These are phyloP conservation scores for Pichia sp. DNA, from an alignment of 1,139 yeast genomes.

Conservation along the genomic window DNA sequence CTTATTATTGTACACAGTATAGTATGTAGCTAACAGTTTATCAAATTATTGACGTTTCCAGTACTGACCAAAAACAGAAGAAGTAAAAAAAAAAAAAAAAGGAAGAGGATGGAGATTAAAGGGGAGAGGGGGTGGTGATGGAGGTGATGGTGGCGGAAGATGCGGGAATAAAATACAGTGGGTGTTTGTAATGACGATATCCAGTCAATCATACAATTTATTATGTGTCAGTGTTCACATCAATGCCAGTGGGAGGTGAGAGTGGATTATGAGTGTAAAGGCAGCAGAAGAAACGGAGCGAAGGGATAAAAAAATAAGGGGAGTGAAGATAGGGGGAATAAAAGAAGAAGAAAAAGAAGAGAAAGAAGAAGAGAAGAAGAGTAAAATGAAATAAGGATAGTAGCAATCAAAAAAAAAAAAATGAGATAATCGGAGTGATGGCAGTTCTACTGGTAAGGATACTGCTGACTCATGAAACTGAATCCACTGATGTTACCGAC, in stretches of 20 bases:
- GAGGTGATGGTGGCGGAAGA: too few relatives aligned
- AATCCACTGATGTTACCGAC: conserved; percentile 6
- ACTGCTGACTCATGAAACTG: conserved; percentile 9
- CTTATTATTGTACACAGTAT: too few relatives aligned
- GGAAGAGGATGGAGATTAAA: too few relatives aligned
- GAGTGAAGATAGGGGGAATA: not conserved
- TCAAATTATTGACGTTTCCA: not conserved
- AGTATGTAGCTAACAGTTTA: not conserved
- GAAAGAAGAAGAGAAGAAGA: not conserved
- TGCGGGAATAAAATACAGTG: not conserved
- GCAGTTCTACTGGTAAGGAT: conserved; percentile 6
- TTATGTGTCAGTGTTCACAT: not conserved
- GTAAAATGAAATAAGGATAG: not conserved
- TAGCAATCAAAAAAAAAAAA: not conserved
- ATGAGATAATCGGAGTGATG: not conserved
- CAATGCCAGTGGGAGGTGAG: not conserved
- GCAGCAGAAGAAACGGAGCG: not conserved
- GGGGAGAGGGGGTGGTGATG: too few relatives aligned
- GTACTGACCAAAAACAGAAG: not conserved
- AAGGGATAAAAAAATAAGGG: not conserved
- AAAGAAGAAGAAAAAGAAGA: not conserved
- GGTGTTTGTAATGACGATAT: not conserved
- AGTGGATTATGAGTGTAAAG: not conserved
- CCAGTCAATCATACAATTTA: conserved; percentile 4
- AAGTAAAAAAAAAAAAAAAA: not conserved